Evolutionary conservation across 2,329 filamentous ascomycete species (phyloP).

Genomic region (Kalaharituber pfeilii): DNA sequence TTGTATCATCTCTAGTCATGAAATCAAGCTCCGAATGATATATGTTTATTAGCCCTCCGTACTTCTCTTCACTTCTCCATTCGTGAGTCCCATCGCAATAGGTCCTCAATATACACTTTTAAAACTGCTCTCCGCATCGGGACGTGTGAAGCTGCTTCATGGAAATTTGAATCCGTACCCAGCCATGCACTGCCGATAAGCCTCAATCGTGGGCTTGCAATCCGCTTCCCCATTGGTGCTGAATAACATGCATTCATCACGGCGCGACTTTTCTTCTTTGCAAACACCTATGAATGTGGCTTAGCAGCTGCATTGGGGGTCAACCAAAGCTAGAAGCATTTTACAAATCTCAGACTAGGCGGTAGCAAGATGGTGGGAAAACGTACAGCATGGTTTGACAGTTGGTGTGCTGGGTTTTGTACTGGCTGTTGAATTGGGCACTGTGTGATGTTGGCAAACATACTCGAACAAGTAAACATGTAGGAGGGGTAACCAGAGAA

Average conservation of each 20-base stretch:
- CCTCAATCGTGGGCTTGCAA: conserved; percentile 64
- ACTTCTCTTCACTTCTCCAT: conserved; percentile 6
- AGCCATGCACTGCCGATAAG: conserved; percentile 83
- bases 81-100: conserved; percentile 5
- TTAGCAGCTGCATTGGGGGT: background rate
- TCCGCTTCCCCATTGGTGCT: conserved; percentile 70
- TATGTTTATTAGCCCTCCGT: conserved; percentile 1
- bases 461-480: too few relatives aligned
- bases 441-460: too few relatives aligned
- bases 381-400: too few relatives aligned
- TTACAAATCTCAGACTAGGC: too few relatives aligned
- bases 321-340: too few relatives aligned
- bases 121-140: too few relatives aligned
- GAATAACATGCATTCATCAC: conserved; percentile 99
- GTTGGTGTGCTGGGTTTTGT: too few relatives aligned
- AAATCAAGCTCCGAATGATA: background rate
- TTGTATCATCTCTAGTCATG: too few relatives aligned
- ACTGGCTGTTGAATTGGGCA: too few relatives aligned
- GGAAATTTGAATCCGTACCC: conserved; percentile 63
- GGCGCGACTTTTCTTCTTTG: conserved; percentile 78
- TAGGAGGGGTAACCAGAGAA: too few relatives aligned
- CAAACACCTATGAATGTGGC: conserved; percentile 46
- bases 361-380: too few relatives aligned
- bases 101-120: background rate
- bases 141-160: too few relatives aligned